These are phyloP conservation scores for Boletus subparvulus DNA, from an alignment of 768 basidiomycete genomes.

Conservation along the genomic window DNA sequence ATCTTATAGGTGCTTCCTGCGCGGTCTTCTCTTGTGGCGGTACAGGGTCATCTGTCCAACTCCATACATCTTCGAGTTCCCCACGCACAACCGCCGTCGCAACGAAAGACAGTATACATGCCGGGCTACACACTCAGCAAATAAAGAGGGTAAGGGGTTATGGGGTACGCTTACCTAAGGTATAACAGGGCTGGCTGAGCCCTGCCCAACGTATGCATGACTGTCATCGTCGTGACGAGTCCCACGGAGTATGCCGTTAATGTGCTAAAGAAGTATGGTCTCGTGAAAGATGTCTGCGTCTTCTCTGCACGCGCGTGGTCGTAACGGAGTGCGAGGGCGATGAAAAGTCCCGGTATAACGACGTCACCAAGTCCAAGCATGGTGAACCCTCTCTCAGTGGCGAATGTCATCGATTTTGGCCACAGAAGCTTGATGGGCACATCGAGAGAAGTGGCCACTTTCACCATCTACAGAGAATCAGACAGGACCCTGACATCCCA, in stretches of 20 bases:
- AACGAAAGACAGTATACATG: conserved; percentile 71
- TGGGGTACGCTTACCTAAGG: conserved; percentile 58
- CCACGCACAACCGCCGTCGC: conserved; percentile 58
- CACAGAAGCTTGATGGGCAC: conserved; percentile 92
- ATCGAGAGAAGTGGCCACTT: conserved; percentile 86
- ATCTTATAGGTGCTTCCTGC: conserved; percentile 9
- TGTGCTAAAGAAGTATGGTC: conserved; percentile 74
- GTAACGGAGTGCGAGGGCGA: conserved; percentile 84
- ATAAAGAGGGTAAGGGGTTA: neutral
- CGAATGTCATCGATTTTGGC: conserved; percentile 63
- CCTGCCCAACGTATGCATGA: conserved; percentile 74
- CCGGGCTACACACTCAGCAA: conserved; percentile 49
- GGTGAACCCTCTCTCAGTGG: conserved; percentile 60
- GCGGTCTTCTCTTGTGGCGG: conserved; percentile 21
- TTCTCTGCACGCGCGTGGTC: conserved; percentile 55
- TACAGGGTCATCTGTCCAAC: conserved; percentile 60
- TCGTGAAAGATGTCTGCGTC: conserved; percentile 44
- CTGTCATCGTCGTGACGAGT: conserved; percentile 71
- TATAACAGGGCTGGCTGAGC: conserved; percentile 95
- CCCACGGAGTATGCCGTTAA: conserved; percentile 74
- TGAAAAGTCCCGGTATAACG: conserved; percentile 64
- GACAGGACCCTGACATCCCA: neutral
- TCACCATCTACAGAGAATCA: conserved; percentile 68
- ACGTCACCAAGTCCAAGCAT: conserved; percentile 95
- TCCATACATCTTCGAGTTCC: conserved; percentile 70